Conservation (phyloP, 768 basidiomycete genomes). For the Lepiota brunneoincarnata region DNA sequence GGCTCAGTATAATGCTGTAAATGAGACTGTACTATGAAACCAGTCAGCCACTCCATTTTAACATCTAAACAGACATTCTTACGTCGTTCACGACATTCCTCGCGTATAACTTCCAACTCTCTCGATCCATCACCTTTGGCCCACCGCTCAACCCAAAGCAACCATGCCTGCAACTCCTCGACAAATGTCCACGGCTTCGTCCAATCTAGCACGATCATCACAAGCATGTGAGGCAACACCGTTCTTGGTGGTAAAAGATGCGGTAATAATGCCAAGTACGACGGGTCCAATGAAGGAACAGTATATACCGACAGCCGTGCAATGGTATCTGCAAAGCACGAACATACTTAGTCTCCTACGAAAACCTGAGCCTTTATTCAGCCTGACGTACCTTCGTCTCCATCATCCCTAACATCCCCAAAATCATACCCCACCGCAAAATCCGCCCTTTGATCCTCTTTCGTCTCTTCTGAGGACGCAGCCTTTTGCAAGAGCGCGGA, state of each 20-base stretch:
- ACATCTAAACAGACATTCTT: slow-evolving; percentile 3
- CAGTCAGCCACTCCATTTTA: slow-evolving; percentile 11
- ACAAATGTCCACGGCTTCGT: slow-evolving; percentile 92
- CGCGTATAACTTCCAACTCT: slow-evolving; percentile 71
- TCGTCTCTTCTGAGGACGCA: slow-evolving; percentile 44
- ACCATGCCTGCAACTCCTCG: slow-evolving; percentile 80
- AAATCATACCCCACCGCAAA: slow-evolving; percentile 93
- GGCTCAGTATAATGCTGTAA: slow-evolving; percentile 90
- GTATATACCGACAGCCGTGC: slow-evolving; percentile 89
- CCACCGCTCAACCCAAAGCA: slow-evolving; percentile 84
- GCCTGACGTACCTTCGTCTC: slow-evolving; percentile 76
- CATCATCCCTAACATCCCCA: slow-evolving; percentile 87
- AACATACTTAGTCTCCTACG: slow-evolving; percentile 6
- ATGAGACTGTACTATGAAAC: slow-evolving; percentile 72
- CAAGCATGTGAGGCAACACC: slow-evolving; percentile 66
- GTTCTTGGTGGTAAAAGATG: slow-evolving; percentile 74
- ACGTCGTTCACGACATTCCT: slow-evolving; percentile 85
- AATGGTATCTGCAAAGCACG: slow-evolving; percentile 61
- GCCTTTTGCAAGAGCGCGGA: slow-evolving; percentile 72
- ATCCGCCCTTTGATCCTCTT: slow-evolving; percentile 61
- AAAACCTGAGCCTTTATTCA: not conserved
- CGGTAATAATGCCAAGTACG: slow-evolving; percentile 71
- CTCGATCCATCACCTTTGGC: slow-evolving; percentile 64
- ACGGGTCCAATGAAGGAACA: slow-evolving; percentile 75
- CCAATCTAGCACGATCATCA: slow-evolving; percentile 92